Conservation (phyloP, 768 basidiomycete genomes). For the Hirschioporus abietinus region DNA sequence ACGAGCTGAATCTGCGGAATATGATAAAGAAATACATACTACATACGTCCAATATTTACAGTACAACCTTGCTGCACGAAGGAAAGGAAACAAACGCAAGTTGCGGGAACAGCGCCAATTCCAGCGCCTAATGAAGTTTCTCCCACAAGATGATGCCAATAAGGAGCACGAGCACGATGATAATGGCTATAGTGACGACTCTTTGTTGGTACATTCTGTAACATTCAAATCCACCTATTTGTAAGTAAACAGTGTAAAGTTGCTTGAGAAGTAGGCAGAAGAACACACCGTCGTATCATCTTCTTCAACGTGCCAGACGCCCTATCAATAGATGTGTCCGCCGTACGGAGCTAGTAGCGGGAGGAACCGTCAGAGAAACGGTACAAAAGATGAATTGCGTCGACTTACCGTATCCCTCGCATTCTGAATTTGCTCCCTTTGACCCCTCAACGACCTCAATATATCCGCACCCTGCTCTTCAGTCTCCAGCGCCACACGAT, state of each 20-base stretch:
- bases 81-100: not conserved
- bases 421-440: constrained; percentile 94
- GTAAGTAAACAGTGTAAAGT: constrained; percentile 9
- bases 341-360: constrained; percentile 63
- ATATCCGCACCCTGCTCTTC: constrained; percentile 96
- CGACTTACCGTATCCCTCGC: constrained; percentile 76
- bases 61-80: not conserved
- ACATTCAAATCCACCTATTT: constrained; percentile 19
- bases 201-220: constrained; percentile 96
- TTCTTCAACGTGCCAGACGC: constrained; percentile 89
- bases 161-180: constrained; percentile 76
- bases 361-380: constrained; percentile 3
- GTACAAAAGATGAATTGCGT: not conserved
- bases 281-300: constrained; percentile 87
- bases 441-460: constrained; percentile 72
- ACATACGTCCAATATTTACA: not conserved
- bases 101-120: not conserved
- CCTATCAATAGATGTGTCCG: constrained; percentile 85
- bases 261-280: constrained; percentile 1
- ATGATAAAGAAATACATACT: not conserved
- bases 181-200: constrained; percentile 80
- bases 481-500: constrained; percentile 91
- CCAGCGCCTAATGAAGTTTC: constrained; percentile 37
- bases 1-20: not conserved
- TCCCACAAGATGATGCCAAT: constrained; percentile 79